Base-by-base conservation (phyloP, 2,329 filamentous ascomycete genomes). In the Aspergillus uvarum region DNA sequence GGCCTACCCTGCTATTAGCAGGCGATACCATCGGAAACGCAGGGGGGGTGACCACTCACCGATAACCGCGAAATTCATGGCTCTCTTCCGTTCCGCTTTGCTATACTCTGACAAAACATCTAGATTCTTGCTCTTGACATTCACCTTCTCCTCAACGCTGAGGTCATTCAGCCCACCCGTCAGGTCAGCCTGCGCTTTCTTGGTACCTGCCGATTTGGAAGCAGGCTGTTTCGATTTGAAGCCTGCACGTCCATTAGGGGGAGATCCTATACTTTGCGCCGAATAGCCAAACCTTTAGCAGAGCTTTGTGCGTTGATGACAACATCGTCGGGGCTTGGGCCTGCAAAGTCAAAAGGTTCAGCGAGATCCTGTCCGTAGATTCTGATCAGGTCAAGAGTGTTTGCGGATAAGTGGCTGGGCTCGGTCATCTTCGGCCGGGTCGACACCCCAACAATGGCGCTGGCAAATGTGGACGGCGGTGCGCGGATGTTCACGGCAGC, bases 41-140 rank as follows among this genome's bases (percentile, higher is more conserved):
- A 16, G 11, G 5, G 4, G n/a, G 22, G n/a, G 3, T n/a, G 2
- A 52, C 51, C 5, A 68, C 87, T 68, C 80, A 93, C 91, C 92
- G 67, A 96, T 92, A 35, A 97, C 93, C 7, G 96, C 92, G 76
- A 97, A 96, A 72, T 92, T 96, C 47, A 90, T 89, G 56, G 87
- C 89, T 67, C 89, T 90, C 77, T 97, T 98, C 66, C 83, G 83
- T 56, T 87, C 85, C 55, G 86, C 84, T 65, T 88, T 92, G 68
- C 89, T 85, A 70, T 89, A 94, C 72, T 96, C 93, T 51, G 87
- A 85, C 35, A 94, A 71, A 3, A 98, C 93, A 74, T 98, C 86
- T 21, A 98, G 77, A 58, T 95, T 93, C 74, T 96, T 96, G 72
- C 82, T 85, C 70, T 83, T 87, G 68, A 85, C 75, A 55, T 80